Percentiles rank a stretch among this genome's conserved stretches.
These are phyloP conservation scores for Calonectria fujianensis DNA, from an alignment of 2,329 filamentous ascomycete species.

Conservation along the genomic window DNA sequence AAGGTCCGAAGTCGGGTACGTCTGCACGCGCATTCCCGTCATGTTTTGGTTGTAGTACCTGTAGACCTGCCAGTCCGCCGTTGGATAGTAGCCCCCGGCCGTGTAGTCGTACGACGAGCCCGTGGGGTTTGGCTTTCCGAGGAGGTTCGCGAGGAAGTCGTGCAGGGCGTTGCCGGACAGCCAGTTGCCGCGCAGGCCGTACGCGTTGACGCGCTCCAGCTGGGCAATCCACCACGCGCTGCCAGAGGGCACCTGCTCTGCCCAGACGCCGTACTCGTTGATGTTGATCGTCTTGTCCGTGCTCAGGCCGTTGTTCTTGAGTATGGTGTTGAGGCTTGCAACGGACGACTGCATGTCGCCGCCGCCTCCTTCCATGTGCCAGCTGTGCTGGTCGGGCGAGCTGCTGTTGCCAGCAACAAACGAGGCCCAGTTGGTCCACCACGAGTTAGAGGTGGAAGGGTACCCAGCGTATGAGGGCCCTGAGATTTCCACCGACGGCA, in stretches of 20 bases:
- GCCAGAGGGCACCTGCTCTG: constrained; percentile 64
- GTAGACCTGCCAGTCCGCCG: constrained; percentile 44
- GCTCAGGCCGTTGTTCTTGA: constrained; percentile 1
- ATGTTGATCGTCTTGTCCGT: constrained; percentile 63
- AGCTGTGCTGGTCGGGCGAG: constrained; percentile 40
- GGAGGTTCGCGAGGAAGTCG: constrained; percentile 65
- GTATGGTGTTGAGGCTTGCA: constrained; percentile 25
- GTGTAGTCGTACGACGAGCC: constrained; percentile 1
- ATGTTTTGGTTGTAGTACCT: constrained; percentile 41
- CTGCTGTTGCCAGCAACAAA: not conserved
- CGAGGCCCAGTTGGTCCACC: constrained; percentile 38
- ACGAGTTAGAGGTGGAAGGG: constrained; percentile 23
- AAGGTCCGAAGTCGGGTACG: constrained; percentile 20
- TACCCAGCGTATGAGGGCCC: constrained; percentile 38
- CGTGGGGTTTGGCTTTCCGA: constrained; percentile 37
- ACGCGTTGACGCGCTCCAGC: constrained; percentile 65
- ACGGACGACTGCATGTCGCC: constrained; percentile 25
- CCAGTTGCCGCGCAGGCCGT: constrained; percentile 68
- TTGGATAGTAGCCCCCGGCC: constrained; percentile 35
- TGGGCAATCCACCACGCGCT: constrained; percentile 68
- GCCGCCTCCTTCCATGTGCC: constrained; percentile 40
- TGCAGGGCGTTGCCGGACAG: constrained; percentile 62
- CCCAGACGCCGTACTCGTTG: constrained; percentile 67
- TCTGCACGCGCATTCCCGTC: constrained; percentile 26
- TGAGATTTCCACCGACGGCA: constrained; percentile 24